phyloP scores from a whole-genome alignment of 1,139 yeast species.

The Candida pseudocylindracea region DNA sequence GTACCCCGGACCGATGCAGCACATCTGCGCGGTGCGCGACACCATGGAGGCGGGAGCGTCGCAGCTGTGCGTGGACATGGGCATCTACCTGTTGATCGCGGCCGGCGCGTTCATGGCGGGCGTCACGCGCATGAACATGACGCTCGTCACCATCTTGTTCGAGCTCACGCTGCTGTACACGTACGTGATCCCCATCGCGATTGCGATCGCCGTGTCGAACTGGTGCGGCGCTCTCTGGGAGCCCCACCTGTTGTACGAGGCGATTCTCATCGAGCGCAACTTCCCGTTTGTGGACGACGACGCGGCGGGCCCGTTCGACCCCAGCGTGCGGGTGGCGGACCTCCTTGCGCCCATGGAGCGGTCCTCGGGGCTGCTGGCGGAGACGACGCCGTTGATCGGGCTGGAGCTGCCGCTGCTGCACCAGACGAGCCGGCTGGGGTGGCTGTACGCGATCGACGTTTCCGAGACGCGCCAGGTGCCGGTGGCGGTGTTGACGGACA shows the following conservation, averaged over 20 bases:
- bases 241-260: constrained; percentile 28
- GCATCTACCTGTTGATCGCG: constrained; percentile 43
- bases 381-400: constrained; percentile 9
- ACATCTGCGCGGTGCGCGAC: too few species aligned
- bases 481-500: constrained; percentile 18
- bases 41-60: not conserved
- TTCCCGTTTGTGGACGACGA: constrained; percentile 29
- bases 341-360: constrained; percentile 9
- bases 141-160: constrained; percentile 34
- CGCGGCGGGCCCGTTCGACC: constrained; percentile 14
- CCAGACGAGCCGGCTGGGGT: constrained; percentile 1
- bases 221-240: constrained; percentile 35
- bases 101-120: constrained; percentile 57
- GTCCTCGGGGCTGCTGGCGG: not conserved
- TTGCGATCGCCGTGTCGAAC: constrained; percentile 33
- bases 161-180: constrained; percentile 39
- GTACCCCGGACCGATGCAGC: too few species aligned
- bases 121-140: constrained; percentile 41
- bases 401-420: constrained; percentile 15
- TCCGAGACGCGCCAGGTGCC: constrained; percentile 14
- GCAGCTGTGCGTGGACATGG: constrained; percentile 20
- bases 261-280: constrained; percentile 23
- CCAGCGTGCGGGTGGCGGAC: constrained; percentile 13
- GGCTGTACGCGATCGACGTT: too few species aligned
- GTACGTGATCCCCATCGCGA: constrained; percentile 35